Evolutionary conservation across 345 rosid species (phyloP), one percentile per base, ranked within the genome.

Genomic region (Euclidium syriacum): DNA sequence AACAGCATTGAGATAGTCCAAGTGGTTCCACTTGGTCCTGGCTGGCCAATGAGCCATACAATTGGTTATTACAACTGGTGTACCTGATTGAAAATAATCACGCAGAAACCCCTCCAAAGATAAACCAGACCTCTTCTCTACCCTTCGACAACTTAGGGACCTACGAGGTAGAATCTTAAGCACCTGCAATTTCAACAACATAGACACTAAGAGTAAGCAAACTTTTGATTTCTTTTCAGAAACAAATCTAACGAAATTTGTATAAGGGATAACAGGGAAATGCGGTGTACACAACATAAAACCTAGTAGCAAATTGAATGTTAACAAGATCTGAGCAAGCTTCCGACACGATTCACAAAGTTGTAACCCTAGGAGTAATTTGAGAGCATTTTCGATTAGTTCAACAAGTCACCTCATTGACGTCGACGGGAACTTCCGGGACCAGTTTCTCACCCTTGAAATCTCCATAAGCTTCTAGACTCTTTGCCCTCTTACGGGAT

Each of bases 11-110:
- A 94, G 81, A 66, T 94, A 94, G 62, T 81, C 85, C 77, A 90
- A 58, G 72, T 87, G 81, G 59, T 90, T 85, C 99, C 99, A 94
- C 82, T 78, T 94, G 32, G 72, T 67, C 71, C 72, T 78, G 69
- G 99, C 97, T 44, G 99, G 95, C 97, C 99, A 94, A 64, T 94
- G 95, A 60, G 80, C 84, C 96, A 94, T 94, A 63, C 83, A 78
- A 61, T 90, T 90, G 47, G 82, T 87, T 72, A 90, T 80, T 58
- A 90, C 73, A 72, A 94, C 95, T 4, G 99, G 99, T 73, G 78
- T 78, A 71, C 80, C 91, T 18, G 80, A 26, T 20, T 78, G 76
- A 51, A 90, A 79, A 77, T 80, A 80, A 40, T 85, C 95, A 23
- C 84, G 65, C 19, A 90, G 79, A 76, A 90, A 94, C 38, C 80